Evolutionary conservation across 129 eudicot genomes (phyloP), one percentile per base, ranked within the genome.

Genomic region (Tanacetum coccineum): DNA sequence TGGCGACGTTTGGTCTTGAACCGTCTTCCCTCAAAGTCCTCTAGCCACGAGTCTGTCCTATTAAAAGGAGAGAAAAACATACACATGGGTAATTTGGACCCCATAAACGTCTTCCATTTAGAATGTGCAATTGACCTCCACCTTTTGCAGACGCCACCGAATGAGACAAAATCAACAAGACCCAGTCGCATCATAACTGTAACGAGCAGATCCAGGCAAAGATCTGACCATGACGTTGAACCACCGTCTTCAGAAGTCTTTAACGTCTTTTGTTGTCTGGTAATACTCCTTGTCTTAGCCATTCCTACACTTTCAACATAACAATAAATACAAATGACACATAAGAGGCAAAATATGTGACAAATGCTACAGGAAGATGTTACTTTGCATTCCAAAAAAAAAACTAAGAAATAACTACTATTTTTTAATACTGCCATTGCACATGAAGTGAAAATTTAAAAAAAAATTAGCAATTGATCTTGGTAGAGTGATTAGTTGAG

Each of bases 11-110:
- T 4, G 30, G 61, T 30, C 36, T 46, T 66, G 40, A 59, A 67
- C 47, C 8, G 51, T 51, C 62, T 67, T 59, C 79, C 71, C 6
- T 44, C n/a, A 36, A 36, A 63, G 68, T 75, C 70, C n/a, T 32
- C 11, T 8, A 75, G 4, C 17, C 28, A 13, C 20, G 66, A 74
- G 1, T 9, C 19, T 13, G 11, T 54, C 13, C 51, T 20, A 8
- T 22, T 14, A 39, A 3, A 0, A 9, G 56, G 21, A 25, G 60
- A 50, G 15, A 52, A 18, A 6, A 30, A 36, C 12, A 72, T 30
- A 0, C 21, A 42, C 68, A 72, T 21, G 9, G 72, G 78, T 9
- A 8, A 36, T 65, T 13, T 56, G 21, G 47, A 58, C 26, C 13
- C 15, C 66, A 74, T 54, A 13, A 74, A 65, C 13, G 0, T 9